Percentiles rank a stretch among this genome's conserved stretches.
These are phyloP conservation scores for Metschnikowia bowlesiae DNA, from an alignment of 805 yeast genomes.

Conservation along the genomic window DNA sequence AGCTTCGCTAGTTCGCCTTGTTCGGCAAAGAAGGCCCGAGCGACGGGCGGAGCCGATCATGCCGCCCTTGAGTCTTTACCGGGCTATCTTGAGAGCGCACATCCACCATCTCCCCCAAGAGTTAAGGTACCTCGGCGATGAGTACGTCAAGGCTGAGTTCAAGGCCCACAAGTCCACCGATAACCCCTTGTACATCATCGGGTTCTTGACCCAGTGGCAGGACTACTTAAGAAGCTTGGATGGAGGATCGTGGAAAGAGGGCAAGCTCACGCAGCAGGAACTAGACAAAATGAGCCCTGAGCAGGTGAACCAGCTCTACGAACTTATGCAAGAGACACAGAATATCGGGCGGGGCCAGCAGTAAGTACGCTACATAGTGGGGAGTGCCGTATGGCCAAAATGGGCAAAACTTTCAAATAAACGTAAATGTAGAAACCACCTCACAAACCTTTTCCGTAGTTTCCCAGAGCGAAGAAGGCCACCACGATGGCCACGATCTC, in stretches of 20 bases:
- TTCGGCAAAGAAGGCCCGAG: constrained; percentile 40
- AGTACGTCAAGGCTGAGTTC: constrained; percentile 86
- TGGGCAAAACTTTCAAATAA: not conserved
- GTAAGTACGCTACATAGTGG: not conserved
- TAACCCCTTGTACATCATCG: constrained; percentile 90
- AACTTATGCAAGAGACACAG: constrained; percentile 71
- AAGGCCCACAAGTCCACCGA: constrained; percentile 75
- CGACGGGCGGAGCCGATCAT: constrained; percentile 46
- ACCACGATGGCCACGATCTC: constrained; percentile 66
- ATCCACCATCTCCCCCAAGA: constrained; percentile 54
- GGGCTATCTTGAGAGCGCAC: constrained; percentile 82
- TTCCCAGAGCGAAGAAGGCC: constrained; percentile 72
- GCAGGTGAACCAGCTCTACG: constrained; percentile 77
- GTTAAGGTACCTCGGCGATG: constrained; percentile 79
- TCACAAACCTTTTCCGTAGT: constrained; percentile 84
- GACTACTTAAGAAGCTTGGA: constrained; percentile 62
- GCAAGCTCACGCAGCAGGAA: constrained; percentile 53
- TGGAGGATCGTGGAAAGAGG: constrained; percentile 40
- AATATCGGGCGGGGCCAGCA: constrained; percentile 18
- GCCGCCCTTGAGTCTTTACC: constrained; percentile 78
- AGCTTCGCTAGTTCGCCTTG: constrained; percentile 31
- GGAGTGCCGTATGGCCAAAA: not conserved
- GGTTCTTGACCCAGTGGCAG: constrained; percentile 94
- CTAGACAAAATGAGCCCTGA: constrained; percentile 86
- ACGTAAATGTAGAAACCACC: not conserved